Percentiles rank a stretch among this genome's conserved stretches.
phyloP scores from a whole-genome alignment of 352 stramenopile genomes.

The Globisporangium emineosum region DNA sequence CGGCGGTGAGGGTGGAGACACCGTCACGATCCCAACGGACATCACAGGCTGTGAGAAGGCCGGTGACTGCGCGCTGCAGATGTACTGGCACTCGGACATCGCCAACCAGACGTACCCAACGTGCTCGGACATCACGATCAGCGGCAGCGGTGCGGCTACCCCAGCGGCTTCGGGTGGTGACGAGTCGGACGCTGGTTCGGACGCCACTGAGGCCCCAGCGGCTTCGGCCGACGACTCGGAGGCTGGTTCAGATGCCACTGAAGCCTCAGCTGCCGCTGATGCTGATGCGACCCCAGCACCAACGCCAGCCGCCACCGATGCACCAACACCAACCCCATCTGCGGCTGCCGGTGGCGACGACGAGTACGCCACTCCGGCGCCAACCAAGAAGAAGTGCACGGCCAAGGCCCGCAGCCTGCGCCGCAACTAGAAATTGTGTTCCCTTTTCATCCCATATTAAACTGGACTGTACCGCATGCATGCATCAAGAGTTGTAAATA shows the following conservation, averaged over 20 bases:
- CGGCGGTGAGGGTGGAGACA: no score
- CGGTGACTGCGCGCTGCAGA: slow-evolving; percentile 54
- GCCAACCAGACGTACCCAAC: slow-evolving; percentile 62
- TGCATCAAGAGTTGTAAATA: neutral
- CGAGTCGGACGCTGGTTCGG: no score
- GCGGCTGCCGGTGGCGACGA: slow-evolving; percentile 3
- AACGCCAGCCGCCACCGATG: slow-evolving; percentile 8
- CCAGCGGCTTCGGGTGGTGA: no score
- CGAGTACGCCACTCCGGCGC: slow-evolving; percentile 12
- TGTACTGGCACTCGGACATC: slow-evolving; percentile 61
- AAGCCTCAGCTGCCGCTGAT: slow-evolving; percentile 15
- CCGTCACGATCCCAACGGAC: slow-evolving; percentile 36
- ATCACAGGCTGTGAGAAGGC: slow-evolving; percentile 39
- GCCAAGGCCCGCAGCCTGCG: slow-evolving; percentile 1
- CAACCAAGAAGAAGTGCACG: slow-evolving; percentile 16
- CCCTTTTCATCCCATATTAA: no score
- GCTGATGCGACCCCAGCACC: slow-evolving; percentile 18
- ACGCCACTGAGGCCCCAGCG: no score
- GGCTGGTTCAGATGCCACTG: neutral
- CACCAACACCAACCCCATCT: slow-evolving; percentile 11
- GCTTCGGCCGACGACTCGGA: neutral
- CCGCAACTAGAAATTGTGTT: slow-evolving; percentile 1
- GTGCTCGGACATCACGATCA: slow-evolving; percentile 24
- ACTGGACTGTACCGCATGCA: no score
- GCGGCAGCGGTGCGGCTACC: neutral